Conservation (phyloP, 208 protist species). For the Spongospora subterranea region DNA sequence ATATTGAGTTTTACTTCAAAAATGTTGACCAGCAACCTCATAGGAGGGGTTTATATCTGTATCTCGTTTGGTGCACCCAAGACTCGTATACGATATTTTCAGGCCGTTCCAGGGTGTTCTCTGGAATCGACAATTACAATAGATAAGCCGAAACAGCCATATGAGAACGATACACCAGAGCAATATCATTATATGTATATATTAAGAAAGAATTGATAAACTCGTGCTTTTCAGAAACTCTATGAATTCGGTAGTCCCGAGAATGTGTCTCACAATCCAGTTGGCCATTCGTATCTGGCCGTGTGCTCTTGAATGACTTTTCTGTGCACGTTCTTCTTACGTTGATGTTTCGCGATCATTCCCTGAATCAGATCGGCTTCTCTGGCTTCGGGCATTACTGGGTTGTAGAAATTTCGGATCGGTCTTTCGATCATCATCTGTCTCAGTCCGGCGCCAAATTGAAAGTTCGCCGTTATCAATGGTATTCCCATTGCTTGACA, state of each 20-base stretch:
- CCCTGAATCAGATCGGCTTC: constrained; percentile 18
- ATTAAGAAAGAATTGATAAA: background rate
- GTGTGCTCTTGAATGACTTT: no score
- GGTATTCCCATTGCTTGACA: background rate
- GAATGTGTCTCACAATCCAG: no score
- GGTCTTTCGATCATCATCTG: constrained; percentile 18
- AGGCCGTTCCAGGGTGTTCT: background rate
- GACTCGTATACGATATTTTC: background rate
- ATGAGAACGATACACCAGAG: background rate
- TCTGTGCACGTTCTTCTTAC: background rate
- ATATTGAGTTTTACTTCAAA: background rate
- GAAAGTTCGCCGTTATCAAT: background rate
- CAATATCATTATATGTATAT: constrained; percentile 39
- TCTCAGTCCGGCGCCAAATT: background rate
- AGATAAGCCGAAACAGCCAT: constrained; percentile 45
- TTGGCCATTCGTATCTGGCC: no score
- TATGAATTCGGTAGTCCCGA: no score
- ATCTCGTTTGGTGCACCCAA: constrained; percentile 19
- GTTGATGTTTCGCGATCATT: background rate
- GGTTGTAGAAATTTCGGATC: constrained; percentile 17
- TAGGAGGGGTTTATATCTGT: constrained; percentile 42
- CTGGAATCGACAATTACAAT: constrained; percentile 10
- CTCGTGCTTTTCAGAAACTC: no score
- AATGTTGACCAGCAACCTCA: background rate
- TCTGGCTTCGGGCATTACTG: background rate